phyloP scores from a whole-genome alignment of 345 rosid genomes.

The Aquilaria malaccensis region DNA sequence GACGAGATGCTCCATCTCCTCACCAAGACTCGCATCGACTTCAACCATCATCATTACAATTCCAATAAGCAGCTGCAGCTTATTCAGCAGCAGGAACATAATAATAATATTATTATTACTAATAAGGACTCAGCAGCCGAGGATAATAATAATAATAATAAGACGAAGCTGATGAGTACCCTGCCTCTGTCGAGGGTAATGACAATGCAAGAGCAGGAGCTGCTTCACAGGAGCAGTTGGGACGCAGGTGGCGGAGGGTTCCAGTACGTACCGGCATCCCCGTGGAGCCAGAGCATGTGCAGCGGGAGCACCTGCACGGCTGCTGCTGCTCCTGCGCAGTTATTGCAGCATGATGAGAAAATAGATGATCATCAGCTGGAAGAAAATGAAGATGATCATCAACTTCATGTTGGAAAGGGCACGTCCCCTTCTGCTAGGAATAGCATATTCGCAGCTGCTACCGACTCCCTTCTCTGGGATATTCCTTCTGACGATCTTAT shows the following conservation, averaged over 20 bases:
- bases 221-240: too few relatives aligned
- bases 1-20: constrained; percentile 98
- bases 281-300: constrained; percentile 53
- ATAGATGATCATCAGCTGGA: constrained; percentile 11
- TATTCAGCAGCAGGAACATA: background rate
- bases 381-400: too few relatives aligned
- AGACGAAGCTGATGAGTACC: too few relatives aligned
- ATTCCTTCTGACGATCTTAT: constrained; percentile 67
- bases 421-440: constrained; percentile 15
- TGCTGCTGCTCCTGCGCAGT: background rate
- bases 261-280: constrained; percentile 39
- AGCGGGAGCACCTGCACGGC: constrained; percentile 31
- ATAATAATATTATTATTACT: too few relatives aligned
- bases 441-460: constrained; percentile 36
- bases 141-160: too few relatives aligned
- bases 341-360: constrained; percentile 25
- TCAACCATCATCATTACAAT: constrained; percentile 25
- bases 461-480: constrained; percentile 81
- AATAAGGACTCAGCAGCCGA: too few relatives aligned
- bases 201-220: background rate
- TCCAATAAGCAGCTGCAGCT: constrained; percentile 33
- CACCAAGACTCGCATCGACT: constrained; percentile 79
- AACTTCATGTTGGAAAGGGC: too few relatives aligned
- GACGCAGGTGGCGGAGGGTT: constrained; percentile 11
- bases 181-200: constrained; percentile 29